A percentile compares a stretch with the other conserved stretches of the same genome.
These are phyloP conservation scores for Fusarium sacchari DNA, from an alignment of 2,329 filamentous ascomycete genomes.

Conservation along the genomic window DNA sequence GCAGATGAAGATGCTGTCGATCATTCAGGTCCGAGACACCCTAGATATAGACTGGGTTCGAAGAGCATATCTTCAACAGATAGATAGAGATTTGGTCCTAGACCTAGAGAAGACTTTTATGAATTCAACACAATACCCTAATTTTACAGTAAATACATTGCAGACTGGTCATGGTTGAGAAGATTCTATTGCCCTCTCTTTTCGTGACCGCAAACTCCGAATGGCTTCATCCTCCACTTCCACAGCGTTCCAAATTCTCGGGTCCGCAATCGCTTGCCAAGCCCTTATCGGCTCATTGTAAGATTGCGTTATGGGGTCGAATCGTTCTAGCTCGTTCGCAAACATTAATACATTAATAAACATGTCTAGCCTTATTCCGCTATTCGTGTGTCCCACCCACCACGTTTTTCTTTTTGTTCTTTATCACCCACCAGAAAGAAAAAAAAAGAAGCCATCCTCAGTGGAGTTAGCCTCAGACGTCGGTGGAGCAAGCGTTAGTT, in stretches of 20 bases:
- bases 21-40: not conserved
- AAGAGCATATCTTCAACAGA: not conserved
- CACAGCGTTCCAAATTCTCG: not conserved
- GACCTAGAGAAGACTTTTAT: not conserved
- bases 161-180: no score
- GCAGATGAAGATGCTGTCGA: not conserved
- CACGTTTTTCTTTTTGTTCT: not conserved
- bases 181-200: not conserved
- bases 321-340: constrained; percentile 3
- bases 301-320: constrained; percentile 22
- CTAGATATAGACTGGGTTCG: not conserved
- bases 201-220: not conserved
- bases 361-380: constrained; percentile 4
- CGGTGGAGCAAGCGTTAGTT: not conserved
- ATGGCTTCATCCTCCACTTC: not conserved
- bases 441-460: not conserved
- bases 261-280: constrained; percentile 4
- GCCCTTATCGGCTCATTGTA: not conserved
- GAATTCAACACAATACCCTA: no score
- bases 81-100: not conserved
- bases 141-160: no score
- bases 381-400: not conserved
- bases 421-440: not conserved
- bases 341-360: no score
- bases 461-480: not conserved